Evolutionary conservation across 768 basidiomycete genomes (phyloP).

Genomic region (Hygrocybe coccinea): DNA sequence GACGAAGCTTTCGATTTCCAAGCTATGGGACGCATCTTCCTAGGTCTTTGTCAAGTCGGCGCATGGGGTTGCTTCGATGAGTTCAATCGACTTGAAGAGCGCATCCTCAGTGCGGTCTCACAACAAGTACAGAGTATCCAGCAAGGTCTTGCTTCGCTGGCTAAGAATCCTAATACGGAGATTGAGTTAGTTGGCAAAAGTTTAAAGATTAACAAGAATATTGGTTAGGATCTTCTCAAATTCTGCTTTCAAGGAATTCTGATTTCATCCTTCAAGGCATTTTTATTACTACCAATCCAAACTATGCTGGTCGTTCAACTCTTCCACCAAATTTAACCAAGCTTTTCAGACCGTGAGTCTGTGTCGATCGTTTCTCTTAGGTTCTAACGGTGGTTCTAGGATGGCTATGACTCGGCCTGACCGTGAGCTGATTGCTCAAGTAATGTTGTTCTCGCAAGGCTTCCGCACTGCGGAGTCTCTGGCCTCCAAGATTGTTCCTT

Average conservation of each 20-base stretch:
- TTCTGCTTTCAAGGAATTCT: conserved; percentile 1
- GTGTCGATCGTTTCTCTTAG: not conserved
- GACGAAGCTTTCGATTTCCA: conserved; percentile 99
- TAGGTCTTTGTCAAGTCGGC: conserved; percentile 97
- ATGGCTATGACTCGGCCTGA: conserved; percentile 99
- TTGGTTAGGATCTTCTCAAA: conserved; percentile 47
- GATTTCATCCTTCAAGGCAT: conserved; percentile 53
- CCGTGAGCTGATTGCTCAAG: conserved; percentile 97
- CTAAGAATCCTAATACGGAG: conserved; percentile 79
- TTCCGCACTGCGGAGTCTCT: conserved; percentile 96
- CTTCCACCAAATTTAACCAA: conserved; percentile 86
- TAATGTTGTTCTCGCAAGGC: conserved; percentile 99
- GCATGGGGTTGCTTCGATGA: conserved; percentile 99
- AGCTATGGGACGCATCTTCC: conserved; percentile 99
- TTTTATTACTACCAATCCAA: conserved; percentile 98
- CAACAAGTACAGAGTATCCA: conserved; percentile 99
- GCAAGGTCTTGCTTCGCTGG: conserved; percentile 82
- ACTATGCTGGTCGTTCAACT: conserved; percentile 94
- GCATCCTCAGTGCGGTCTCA: conserved; percentile 95
- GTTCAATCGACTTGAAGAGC: conserved; percentile 96
- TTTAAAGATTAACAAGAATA: conserved; percentile 89
- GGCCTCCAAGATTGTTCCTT: conserved; percentile 98
- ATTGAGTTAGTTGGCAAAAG: conserved; percentile 95
- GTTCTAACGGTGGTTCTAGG: conserved; percentile 36
- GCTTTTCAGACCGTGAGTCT: conserved; percentile 81